Conservation (phyloP, 176 grass and related monocot species). For the Aegilops bicornis region DNA sequence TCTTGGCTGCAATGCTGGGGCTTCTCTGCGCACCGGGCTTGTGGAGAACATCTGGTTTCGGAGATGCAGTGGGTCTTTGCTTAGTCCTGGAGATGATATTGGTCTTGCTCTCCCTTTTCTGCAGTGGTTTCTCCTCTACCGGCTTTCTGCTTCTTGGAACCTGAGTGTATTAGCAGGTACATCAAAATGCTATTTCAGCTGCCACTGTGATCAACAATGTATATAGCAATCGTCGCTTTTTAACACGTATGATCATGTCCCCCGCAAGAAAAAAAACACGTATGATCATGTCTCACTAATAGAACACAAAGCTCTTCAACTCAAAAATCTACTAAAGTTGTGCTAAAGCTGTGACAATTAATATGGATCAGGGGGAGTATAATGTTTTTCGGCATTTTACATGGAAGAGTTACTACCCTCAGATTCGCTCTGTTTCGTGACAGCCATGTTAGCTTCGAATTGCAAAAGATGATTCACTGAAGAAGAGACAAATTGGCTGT, state of each 20-base stretch:
- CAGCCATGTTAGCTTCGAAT: neutral
- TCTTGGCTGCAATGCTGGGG: slow-evolving; percentile 16
- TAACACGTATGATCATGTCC: neutral
- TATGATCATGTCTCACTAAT: neutral
- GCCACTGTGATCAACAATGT: neutral
- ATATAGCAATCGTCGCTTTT: neutral
- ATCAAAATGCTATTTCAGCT: neutral
- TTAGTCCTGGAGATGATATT: slow-evolving; percentile 28
- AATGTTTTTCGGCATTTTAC: neutral
- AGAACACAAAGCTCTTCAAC: neutral
- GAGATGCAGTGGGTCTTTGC: neutral
- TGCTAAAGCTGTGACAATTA: too few relatives aligned
- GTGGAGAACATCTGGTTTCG: neutral
- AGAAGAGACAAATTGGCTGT: neutral
- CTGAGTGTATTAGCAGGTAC: slow-evolving; percentile 21
- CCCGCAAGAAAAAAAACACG: too few relatives aligned
- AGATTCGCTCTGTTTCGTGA: neutral
- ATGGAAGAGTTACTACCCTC: neutral
- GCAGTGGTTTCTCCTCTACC: slow-evolving; percentile 41
- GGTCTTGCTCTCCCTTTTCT: slow-evolving; percentile 53
- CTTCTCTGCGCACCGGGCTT: slow-evolving; percentile 16
- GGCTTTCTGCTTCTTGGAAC: slow-evolving; percentile 48
- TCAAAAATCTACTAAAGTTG: too few relatives aligned
- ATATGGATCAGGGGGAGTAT: too few relatives aligned
- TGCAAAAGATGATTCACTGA: too few relatives aligned